phyloP scores from a whole-genome alignment of 179 eudicot genomes.

The Beta corolliflora region DNA sequence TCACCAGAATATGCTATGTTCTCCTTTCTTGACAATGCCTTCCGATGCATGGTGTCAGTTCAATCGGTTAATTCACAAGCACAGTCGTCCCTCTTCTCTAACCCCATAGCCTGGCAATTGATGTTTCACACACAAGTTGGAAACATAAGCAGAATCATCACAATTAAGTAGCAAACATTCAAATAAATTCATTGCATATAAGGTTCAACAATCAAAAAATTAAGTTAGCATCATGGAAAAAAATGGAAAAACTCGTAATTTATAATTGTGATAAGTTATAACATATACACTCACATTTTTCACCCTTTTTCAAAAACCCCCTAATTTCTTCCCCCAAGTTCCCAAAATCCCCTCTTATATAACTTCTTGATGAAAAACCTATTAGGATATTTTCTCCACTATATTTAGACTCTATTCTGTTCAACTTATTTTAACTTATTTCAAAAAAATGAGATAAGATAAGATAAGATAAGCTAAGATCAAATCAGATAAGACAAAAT shows the following conservation, averaged over 20 bases:
- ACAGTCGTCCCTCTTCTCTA: not conserved
- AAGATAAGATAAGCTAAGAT: no score
- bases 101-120: slow-evolving; percentile 16
- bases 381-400: no score
- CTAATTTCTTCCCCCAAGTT: no score
- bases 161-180: not conserved
- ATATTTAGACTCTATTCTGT: no score
- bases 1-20: slow-evolving; percentile 27
- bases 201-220: not conserved
- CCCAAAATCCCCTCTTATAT: no score
- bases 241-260: not conserved
- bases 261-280: not conserved
- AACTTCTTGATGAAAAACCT: no score
- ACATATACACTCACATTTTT: no score
- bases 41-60: slow-evolving; percentile 29
- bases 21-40: slow-evolving; percentile 28
- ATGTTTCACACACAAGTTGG: not conserved
- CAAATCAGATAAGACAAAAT: no score
- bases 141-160: not conserved
- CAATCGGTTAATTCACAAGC: slow-evolving; percentile 4
- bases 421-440: no score
- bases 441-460: no score
- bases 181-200: not conserved
- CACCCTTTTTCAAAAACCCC: no score
- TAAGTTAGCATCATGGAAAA: no score